A percentile compares a stretch with the other conserved stretches of the same genome.
Conservation (phyloP, 1,284 basidiomycete species). For the Pisolithus thermaeus region DNA sequence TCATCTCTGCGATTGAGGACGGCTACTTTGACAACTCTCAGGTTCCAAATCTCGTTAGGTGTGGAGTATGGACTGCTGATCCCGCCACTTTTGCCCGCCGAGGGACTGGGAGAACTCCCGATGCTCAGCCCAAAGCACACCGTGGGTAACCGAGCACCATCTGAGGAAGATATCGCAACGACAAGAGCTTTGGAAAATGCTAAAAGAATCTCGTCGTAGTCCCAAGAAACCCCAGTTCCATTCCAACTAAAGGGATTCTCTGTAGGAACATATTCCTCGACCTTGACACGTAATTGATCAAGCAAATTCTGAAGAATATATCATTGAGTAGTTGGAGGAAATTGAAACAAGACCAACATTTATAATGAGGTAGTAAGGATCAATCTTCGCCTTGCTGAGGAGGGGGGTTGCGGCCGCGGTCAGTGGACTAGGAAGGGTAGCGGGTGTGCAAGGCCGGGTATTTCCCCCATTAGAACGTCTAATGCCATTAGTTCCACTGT, state of each 20-base stretch:
- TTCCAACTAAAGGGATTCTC: constrained; percentile 73
- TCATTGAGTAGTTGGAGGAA: constrained; percentile 6
- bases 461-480: constrained; percentile 39
- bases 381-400: constrained; percentile 66
- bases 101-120: constrained; percentile 29
- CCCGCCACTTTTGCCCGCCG: constrained; percentile 17
- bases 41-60: constrained; percentile 37
- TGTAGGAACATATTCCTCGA: constrained; percentile 57
- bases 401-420: constrained; percentile 35
- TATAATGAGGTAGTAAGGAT: constrained; percentile 89
- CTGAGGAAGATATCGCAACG: constrained; percentile 49
- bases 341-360: constrained; percentile 43
- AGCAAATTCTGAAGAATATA: constrained; percentile 52
- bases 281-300: constrained; percentile 70
- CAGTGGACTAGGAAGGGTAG: constrained; percentile 29
- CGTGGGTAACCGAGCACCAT: constrained; percentile 36
- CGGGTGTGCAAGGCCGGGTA: constrained; percentile 37
- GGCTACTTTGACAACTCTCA: constrained; percentile 83
- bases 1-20: constrained; percentile 84
- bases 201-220: constrained; percentile 61
- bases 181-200: constrained; percentile 66
- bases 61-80: constrained; percentile 18
- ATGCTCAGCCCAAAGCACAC: constrained; percentile 47
- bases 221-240: constrained; percentile 66
- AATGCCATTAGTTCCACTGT: constrained; percentile 55